Percentiles rank a stretch among this genome's conserved stretches.
Evolutionary conservation across 129 eudicot species (phyloP).

Genomic region (Deinandra increscens): DNA sequence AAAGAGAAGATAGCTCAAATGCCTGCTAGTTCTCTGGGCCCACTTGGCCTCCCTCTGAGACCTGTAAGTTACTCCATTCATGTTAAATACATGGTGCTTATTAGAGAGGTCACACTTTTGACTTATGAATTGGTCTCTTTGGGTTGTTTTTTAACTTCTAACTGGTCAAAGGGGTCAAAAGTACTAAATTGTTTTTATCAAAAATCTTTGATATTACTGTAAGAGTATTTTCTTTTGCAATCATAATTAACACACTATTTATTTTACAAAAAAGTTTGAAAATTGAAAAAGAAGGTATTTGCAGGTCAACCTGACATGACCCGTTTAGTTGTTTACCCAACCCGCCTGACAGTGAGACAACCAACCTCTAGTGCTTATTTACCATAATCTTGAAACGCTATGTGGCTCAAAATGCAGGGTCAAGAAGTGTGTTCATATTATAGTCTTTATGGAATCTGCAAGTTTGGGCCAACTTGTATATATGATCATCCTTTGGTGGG

Average conservation of each 20-base stretch:
- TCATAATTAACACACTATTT: neutral
- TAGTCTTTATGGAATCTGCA: constrained; percentile 69
- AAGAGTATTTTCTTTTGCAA: neutral
- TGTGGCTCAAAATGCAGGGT: constrained; percentile 51
- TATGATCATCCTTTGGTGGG: constrained; percentile 81
- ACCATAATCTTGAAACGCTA: neutral
- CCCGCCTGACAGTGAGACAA: neutral
- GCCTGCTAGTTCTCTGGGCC: constrained; percentile 56
- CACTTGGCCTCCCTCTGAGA: constrained; percentile 82
- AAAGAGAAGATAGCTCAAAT: constrained; percentile 56
- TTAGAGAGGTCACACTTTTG: neutral
- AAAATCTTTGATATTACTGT: neutral
- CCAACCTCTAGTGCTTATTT: neutral
- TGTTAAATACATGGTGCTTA: neutral
- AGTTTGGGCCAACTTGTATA: constrained; percentile 85
- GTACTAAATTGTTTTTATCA: neutral
- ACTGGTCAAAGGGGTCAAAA: neutral
- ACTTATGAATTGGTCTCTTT: neutral
- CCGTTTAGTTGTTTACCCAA: neutral
- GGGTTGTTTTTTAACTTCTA: neutral
- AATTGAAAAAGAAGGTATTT: neutral
- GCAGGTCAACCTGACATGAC: neutral
- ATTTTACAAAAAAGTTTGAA: neutral
- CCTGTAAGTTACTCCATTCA: constrained; percentile 54
- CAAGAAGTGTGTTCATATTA: constrained; percentile 62